Base-by-base conservation (phyloP, 176 grass and related monocot species). In the Thalia dealbata region DNA sequence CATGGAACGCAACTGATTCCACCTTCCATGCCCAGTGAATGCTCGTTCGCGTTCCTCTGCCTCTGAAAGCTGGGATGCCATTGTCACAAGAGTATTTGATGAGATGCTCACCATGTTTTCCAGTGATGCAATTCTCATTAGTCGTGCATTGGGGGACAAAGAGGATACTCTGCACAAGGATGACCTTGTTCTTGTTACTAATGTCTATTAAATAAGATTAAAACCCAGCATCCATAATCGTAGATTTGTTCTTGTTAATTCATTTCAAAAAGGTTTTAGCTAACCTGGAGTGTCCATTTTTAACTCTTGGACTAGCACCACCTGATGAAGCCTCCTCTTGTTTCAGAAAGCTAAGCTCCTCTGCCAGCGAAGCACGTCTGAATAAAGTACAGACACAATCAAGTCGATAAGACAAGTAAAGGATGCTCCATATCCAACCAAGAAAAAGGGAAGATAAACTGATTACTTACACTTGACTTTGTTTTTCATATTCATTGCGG, bases 101-200 rank as follows among this genome's bases (percentile, higher is more conserved):
- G 90, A 99, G 38, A 99, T 93, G 81, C 85, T 95, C 64, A 99
- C 87, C 95, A 99, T 99, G 79, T 88, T 99, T 78, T 99, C 95
- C 76, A 99, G 85, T 80, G 95, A 88, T 77, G 90, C 73, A 77
- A 99, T 95, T 78, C 95, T 88, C 46, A 88, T 77, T 84, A 84
- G 82, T 72, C 88, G 90, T 73, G 95, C 90, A 80, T 87, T 91
- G 65, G 95, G 88, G 71, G 95, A 91, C 79, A 99, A 86, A 69
- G 75, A 91, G 64, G 82, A 91, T 74, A 85, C 14, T 82, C 95
- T 99, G 77, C 38, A 84, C 62, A 86, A 78, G 81, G 72, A 70
- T 24, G 11, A 52, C 28, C 27, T 52, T 52, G 5, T 1, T 69
- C 45, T 22, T 69, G 30, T 69, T 69, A 3, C 41, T 43, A 9